Evolutionary conservation across 495 filamentous ascomycete genomes (phyloP).

Genomic region (Aspergillus affinis): DNA sequence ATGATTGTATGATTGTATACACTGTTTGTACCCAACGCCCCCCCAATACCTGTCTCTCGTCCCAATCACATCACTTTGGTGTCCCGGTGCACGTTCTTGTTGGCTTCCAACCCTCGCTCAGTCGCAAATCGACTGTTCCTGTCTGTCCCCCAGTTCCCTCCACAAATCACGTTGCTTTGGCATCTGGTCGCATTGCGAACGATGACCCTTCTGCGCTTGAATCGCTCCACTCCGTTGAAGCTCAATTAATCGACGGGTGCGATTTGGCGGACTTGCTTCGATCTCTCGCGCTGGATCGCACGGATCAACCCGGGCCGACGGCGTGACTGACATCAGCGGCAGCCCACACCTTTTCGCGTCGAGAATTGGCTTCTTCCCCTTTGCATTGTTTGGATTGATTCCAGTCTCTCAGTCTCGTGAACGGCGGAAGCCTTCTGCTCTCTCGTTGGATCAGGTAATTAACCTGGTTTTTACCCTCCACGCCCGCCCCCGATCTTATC

Average conservation of each 20-base stretch:
- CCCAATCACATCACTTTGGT: conserved; percentile 23
- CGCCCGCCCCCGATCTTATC: neutral
- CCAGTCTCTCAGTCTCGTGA: neutral
- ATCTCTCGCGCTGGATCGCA: conserved; percentile 9
- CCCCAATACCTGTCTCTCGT: conserved; percentile 11
- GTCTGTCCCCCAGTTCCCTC: conserved; percentile 5
- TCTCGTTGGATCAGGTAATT: neutral
- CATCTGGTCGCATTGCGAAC: neutral
- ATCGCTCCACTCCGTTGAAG: neutral
- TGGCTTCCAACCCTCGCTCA: conserved; percentile 6
- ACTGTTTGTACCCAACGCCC: conserved; percentile 15
- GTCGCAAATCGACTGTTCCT: conserved; percentile 4
- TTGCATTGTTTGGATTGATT: conserved; percentile 13
- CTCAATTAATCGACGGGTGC: neutral
- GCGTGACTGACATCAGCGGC: conserved; percentile 35
- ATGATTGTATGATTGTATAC: conserved; percentile 6
- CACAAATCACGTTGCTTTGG: conserved; percentile 24
- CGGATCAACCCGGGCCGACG: conserved; percentile 29
- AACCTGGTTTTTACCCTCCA: neutral
- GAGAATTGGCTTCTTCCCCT: neutral
- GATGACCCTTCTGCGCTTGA: neutral
- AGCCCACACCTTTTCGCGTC: conserved; percentile 19
- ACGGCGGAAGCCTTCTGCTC: neutral
- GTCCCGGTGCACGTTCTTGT: conserved; percentile 6
- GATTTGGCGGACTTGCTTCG: neutral